phyloP scores from a whole-genome alignment of 169 alveolate genomes.

The Babesia gibsoni region DNA sequence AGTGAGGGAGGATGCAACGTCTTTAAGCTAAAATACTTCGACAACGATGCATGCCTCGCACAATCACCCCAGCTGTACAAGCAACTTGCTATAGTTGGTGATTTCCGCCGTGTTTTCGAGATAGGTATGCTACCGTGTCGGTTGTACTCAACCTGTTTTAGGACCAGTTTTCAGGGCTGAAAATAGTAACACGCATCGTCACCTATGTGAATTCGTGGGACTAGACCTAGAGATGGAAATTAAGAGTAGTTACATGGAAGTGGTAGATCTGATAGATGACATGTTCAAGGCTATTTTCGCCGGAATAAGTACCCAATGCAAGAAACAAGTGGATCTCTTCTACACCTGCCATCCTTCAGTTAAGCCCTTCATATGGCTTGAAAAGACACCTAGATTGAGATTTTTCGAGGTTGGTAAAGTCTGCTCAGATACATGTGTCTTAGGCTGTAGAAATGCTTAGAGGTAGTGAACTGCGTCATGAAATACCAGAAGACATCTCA shows the following conservation, averaged over 20 bases:
- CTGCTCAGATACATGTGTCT: neutral
- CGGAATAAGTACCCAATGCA: constrained; percentile 78
- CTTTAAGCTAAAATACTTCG: constrained; percentile 92
- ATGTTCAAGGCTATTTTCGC: constrained; percentile 87
- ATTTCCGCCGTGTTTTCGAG: constrained; percentile 96
- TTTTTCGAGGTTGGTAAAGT: constrained; percentile 40
- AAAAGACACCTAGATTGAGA: constrained; percentile 48
- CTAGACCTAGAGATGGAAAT: constrained; percentile 97
- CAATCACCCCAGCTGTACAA: constrained; percentile 99
- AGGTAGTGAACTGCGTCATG: constrained; percentile 58
- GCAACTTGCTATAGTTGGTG: constrained; percentile 98
- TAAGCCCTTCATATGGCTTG: constrained; percentile 41
- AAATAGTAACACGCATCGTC: constrained; percentile 97
- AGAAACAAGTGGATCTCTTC: constrained; percentile 63
- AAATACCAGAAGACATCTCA: constrained; percentile 79
- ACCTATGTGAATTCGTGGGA: constrained; percentile 98
- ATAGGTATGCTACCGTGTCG: constrained; percentile 77
- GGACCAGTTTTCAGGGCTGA: constrained; percentile 99
- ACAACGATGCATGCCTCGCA: constrained; percentile 88
- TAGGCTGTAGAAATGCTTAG: constrained; percentile 77
- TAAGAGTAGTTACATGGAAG: constrained; percentile 94
- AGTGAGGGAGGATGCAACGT: constrained; percentile 99
- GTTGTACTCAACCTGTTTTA: neutral
- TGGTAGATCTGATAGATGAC: constrained; percentile 90
- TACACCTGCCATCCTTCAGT: constrained; percentile 40